Evolutionary conservation across 495 filamentous ascomycete species (phyloP), one percentile per base, ranked within the genome.

Genomic region (Aspergillus ostianus): DNA sequence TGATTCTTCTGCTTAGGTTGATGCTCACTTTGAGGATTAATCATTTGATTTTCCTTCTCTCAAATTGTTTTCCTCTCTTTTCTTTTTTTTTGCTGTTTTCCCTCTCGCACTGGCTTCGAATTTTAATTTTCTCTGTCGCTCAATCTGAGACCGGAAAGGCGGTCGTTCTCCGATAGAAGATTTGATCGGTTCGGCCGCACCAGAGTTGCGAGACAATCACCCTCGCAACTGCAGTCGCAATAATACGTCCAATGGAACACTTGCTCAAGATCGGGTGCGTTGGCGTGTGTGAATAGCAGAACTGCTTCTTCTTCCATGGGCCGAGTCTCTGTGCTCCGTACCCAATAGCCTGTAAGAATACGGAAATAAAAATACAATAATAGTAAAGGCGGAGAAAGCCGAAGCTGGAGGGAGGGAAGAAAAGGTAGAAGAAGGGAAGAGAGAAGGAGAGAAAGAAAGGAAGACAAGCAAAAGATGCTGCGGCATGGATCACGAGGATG

Each of bases 121-220:
- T 18, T 13, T 13, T 21, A 51, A 26, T 27, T 52, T 23, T 52
- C 30, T 20, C 41, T 53, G 4, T 20, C 51, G 18, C 29, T 21
- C 51, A 53, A 45, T 15, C 19, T 8, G 53, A 55, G 21, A 55
- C 41, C 12, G 30, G 45, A 73, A 30, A 77, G 82, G 58, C 77
- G 70, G 47, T 77, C 72, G 56, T 55, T 53, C 49, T 55, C 15
- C 49, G 55, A 18, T 10, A 41, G 36, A 41, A 41, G 36, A 41
- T 10, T 41, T 10, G 12, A 13, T 41, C 10, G 9, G 36, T 41
- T 41, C 36, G 12, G 36, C 36, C 10, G 36, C 36, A 41, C 36
- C 36, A 15, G 36, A 41, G 13, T 41, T 41, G 36, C 36, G 4
- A 41, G 36, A 41, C 36, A 41, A 41, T 41, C 13, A 12, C 36